phyloP scores from a whole-genome alignment of 345 rosid species.

The Syzygium aromaticum region DNA sequence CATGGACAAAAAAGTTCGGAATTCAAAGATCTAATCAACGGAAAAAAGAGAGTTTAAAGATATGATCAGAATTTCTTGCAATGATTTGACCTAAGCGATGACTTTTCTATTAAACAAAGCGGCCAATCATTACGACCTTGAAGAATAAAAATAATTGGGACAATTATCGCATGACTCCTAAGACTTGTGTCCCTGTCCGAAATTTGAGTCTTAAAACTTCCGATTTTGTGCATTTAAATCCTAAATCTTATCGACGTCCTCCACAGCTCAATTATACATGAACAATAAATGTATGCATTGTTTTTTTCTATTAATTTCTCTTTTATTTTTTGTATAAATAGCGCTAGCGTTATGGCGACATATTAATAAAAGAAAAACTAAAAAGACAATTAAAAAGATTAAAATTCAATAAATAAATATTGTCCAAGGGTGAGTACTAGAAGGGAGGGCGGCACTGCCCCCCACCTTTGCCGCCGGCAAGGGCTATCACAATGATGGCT shows the following conservation, averaged over 20 bases:
- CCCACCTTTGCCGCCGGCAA: not conserved
- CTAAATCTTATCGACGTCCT: not conserved
- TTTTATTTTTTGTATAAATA: not conserved
- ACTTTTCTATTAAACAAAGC: not conserved
- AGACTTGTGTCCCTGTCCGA: not conserved
- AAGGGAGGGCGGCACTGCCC: not conserved
- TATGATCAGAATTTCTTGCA: not conserved
- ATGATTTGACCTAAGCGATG: not conserved
- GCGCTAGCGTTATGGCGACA: not conserved
- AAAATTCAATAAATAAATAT: not conserved
- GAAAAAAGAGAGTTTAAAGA: not conserved
- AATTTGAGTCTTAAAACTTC: not conserved
- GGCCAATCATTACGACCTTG: not conserved
- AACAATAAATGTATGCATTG: not conserved
- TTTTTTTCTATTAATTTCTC: not conserved
- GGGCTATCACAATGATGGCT: not conserved
- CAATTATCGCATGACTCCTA: not conserved
- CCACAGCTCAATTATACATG: too few species aligned
- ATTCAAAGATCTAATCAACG: not conserved
- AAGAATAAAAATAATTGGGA: not conserved
- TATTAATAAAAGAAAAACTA: not conserved
- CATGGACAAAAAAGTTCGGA: not conserved
- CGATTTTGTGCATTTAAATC: not conserved
- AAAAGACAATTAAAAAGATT: not conserved
- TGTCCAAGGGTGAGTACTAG: not conserved